Evolutionary conservation across 2,329 filamentous ascomycete species (phyloP).

Genomic region (Pyrenochaeta sp.): DNA sequence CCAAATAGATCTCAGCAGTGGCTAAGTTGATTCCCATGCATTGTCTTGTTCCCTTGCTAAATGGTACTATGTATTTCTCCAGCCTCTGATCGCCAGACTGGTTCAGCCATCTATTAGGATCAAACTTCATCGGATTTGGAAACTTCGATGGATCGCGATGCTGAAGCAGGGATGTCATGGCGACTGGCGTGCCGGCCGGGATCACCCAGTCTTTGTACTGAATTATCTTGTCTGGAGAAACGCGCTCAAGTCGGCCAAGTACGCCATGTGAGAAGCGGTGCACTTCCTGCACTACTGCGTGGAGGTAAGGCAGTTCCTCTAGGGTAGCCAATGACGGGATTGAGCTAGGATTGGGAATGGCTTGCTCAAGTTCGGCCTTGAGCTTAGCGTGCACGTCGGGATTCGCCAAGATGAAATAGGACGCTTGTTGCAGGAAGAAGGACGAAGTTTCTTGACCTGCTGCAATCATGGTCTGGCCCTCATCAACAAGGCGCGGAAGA

Average conservation of each 20-base stretch:
- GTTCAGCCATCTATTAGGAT: slow-evolving; percentile 39
- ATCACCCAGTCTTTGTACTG: slow-evolving; percentile 18
- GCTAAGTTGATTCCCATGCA: slow-evolving; percentile 21
- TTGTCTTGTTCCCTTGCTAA: slow-evolving; percentile 15
- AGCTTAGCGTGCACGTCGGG: slow-evolving; percentile 3
- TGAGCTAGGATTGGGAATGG: slow-evolving; percentile 12
- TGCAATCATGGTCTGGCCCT: slow-evolving; percentile 3
- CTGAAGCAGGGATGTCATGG: slow-evolving; percentile 35
- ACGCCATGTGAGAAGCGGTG: slow-evolving; percentile 31
- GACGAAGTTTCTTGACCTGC: slow-evolving; percentile 33
- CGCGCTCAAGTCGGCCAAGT: slow-evolving; percentile 24
- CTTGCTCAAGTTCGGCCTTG: slow-evolving; percentile 20
- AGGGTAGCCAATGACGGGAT: slow-evolving; percentile 12
- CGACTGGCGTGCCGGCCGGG: slow-evolving; percentile 34
- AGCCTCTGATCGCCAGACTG: slow-evolving; percentile 12
- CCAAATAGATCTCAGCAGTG: slow-evolving; percentile 15
- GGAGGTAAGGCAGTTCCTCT: slow-evolving; percentile 32
- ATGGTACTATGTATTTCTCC: slow-evolving; percentile 15
- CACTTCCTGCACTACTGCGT: slow-evolving; percentile 33
- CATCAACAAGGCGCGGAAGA: slow-evolving; percentile 6
- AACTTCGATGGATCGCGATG: slow-evolving; percentile 34
- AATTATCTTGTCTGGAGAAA: slow-evolving; percentile 23
- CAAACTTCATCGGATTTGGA: slow-evolving; percentile 20
- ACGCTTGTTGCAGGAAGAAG: slow-evolving; percentile 7
- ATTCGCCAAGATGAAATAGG: slow-evolving; percentile 29